These are phyloP conservation scores for Phytophthora ramorum DNA, from an alignment of 352 stramenopile species.

Conservation along the genomic window DNA sequence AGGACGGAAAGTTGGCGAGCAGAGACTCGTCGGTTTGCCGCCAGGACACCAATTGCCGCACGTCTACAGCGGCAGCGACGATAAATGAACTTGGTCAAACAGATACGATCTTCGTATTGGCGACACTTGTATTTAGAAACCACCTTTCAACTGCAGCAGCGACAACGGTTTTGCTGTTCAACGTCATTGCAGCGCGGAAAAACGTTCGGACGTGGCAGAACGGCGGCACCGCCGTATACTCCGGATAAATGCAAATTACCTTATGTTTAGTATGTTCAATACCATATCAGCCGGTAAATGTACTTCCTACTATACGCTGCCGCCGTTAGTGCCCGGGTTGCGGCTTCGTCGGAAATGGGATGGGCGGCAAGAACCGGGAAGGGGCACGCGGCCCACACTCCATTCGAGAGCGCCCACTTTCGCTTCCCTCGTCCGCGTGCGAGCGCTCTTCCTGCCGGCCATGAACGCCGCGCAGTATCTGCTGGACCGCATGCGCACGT, in stretches of 20 bases:
- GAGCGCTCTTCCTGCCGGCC: not conserved
- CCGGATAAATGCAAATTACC: constrained; percentile 18
- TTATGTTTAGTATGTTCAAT: not conserved
- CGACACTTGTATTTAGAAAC: constrained; percentile 12
- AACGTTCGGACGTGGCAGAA: constrained; percentile 8
- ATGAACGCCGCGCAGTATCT: constrained; percentile 79
- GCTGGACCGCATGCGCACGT: constrained; percentile 77
- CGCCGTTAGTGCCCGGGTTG: constrained; percentile 34
- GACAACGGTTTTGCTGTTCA: constrained; percentile 15
- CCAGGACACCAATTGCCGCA: not conserved
- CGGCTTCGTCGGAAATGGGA: constrained; percentile 36
- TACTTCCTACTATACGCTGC: constrained; percentile 22
- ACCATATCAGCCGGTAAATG: constrained; percentile 1
- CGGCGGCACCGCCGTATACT: constrained; percentile 21
- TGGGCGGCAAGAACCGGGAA: constrained; percentile 35
- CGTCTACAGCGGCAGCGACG: not conserved
- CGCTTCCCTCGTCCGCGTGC: constrained; percentile 13
- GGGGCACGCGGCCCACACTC: constrained; percentile 4
- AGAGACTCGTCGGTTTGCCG: not conserved
- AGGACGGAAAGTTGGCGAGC: not conserved
- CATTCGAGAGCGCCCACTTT: constrained; percentile 25
- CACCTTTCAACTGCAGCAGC: not conserved
- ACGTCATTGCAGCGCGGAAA: constrained; percentile 6
- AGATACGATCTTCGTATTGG: constrained; percentile 12
- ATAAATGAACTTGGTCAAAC: constrained; percentile 12